Base-by-base conservation (phyloP, 306 rosid genomes). In the Cicer judaicum region DNA sequence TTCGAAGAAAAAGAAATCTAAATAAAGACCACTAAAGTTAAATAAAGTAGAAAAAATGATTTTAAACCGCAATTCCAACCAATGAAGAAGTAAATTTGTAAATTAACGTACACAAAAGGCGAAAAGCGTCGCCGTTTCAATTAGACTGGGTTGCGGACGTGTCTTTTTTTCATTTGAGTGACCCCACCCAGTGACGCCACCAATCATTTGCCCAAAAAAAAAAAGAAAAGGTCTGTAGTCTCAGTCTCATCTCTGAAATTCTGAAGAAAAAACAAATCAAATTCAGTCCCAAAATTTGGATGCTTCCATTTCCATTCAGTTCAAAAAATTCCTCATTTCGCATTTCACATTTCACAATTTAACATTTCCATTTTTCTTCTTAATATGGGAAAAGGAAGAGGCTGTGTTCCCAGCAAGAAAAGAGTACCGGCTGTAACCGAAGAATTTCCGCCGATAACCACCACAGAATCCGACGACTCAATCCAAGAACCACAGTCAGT, bases 381-480 rank as follows among this genome's bases (percentile, higher is more conserved):
- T 24, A 24, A 24, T 24, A 24, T 94, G 99, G 97, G 97, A 46
- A 94, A 94, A 82, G 97, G 99, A 70, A 91, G 84, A 38, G 99
- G 99, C 49, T 94, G 99, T 72, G 86, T 94, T 70, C 96, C 95
- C 13, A 94, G 97, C 89, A 94, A 92, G 92, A 90, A 88, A 84
- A 90, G 70, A 78, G 64, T 59, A 2, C 89, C 82, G n/a, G 62
- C 34, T 9, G 85, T 44, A 68, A 36, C 76, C 41, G 84, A 14
- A 4, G 85, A 86, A 34, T 6, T 75, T 39, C 77, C 76, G 60
- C 41, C 63, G 18, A 64, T 2, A 24, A 63, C 19, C 39, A 19
- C 69, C 36, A 5, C 40, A 46, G 18, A 19, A 7, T 43, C 71
- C 54, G 14, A 12, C 18, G 16, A 10, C 1, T 13, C 54, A 44